phyloP scores from a whole-genome alignment of 768 basidiomycete species.

The Paxillus ammoniavirescens region DNA sequence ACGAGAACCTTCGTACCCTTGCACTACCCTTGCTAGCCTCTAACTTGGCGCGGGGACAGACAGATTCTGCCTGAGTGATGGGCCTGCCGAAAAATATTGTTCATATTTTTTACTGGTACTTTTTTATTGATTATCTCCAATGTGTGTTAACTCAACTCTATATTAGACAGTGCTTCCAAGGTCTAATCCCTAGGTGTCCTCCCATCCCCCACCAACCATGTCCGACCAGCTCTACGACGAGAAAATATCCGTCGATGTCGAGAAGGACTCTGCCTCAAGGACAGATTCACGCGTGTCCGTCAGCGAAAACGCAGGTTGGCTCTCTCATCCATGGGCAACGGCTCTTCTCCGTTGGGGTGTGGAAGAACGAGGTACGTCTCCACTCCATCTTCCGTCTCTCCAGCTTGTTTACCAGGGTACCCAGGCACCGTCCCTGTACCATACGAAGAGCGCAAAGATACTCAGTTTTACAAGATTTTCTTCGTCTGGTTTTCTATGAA shows the following conservation, averaged over 20 bases:
- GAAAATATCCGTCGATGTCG: slow-evolving; percentile 24
- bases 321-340: slow-evolving; percentile 11
- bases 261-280: slow-evolving; percentile 26
- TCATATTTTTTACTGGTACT: neutral
- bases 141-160: neutral
- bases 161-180: neutral
- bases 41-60: too few relatives aligned
- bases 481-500: slow-evolving; percentile 74
- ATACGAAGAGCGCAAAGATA: slow-evolving; percentile 49
- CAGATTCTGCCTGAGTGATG: too few relatives aligned
- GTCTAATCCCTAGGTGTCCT: slow-evolving; percentile 8
- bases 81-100: too few relatives aligned
- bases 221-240: slow-evolving; percentile 19
- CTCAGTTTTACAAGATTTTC: slow-evolving; percentile 63
- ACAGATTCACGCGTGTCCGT: slow-evolving; percentile 9
- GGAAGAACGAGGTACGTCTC: slow-evolving; percentile 27
- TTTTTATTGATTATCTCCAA: neutral
- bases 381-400: neutral
- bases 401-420: neutral
- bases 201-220: slow-evolving; percentile 13
- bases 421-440: slow-evolving; percentile 55
- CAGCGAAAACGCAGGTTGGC: neutral
- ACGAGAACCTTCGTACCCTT: too few relatives aligned
- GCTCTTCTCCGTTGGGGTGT: slow-evolving; percentile 30
- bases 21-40: too few relatives aligned